phyloP scores from a whole-genome alignment of 2,329 filamentous ascomycete genomes.

The Zasmidium angulare region DNA sequence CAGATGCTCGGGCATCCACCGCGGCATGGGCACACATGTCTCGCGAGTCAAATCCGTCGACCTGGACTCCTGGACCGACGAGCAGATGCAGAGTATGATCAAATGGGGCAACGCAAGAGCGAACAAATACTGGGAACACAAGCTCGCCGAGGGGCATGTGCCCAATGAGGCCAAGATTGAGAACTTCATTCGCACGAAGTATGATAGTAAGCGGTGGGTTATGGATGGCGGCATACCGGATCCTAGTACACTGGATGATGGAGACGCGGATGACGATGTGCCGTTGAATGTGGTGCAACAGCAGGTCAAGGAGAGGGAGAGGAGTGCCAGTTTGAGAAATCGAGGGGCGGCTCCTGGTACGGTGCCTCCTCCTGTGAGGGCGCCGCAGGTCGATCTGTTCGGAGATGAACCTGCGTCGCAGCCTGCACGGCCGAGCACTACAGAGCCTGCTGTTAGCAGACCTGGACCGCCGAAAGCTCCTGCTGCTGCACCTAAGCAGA shows the following conservation, averaged over 20 bases:
- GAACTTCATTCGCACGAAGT: conserved; percentile 99
- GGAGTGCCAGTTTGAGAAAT: conserved; percentile 42
- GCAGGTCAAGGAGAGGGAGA: conserved; percentile 60
- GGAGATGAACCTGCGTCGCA: conserved; percentile 59
- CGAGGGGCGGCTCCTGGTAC: conserved; percentile 21
- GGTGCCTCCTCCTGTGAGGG: conserved; percentile 17
- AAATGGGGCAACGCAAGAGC: conserved; percentile 95
- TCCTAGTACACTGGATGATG: conserved; percentile 82
- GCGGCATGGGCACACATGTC: conserved; percentile 98
- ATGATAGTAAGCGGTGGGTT: conserved; percentile 98
- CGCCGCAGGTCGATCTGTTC: conserved; percentile 72
- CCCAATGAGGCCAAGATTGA: conserved; percentile 98
- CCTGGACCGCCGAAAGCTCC: conserved; percentile 30
- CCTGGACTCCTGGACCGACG: conserved; percentile 96
- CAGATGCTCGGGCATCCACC: conserved; percentile 92
- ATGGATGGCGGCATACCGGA: conserved; percentile 97
- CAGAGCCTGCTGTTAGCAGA: conserved; percentile 70
- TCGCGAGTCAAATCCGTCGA: conserved; percentile 98
- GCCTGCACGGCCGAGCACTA: conserved; percentile 68
- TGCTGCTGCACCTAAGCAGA: conserved; percentile 50
- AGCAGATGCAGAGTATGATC: conserved; percentile 90
- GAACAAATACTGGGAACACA: conserved; percentile 99
- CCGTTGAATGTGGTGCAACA: conserved; percentile 68
- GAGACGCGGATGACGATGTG: conserved; percentile 70
- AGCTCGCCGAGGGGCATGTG: conserved; percentile 84